Conservation (phyloP, 2,329 filamentous ascomycete species). For the Monilinia laxa region DNA sequence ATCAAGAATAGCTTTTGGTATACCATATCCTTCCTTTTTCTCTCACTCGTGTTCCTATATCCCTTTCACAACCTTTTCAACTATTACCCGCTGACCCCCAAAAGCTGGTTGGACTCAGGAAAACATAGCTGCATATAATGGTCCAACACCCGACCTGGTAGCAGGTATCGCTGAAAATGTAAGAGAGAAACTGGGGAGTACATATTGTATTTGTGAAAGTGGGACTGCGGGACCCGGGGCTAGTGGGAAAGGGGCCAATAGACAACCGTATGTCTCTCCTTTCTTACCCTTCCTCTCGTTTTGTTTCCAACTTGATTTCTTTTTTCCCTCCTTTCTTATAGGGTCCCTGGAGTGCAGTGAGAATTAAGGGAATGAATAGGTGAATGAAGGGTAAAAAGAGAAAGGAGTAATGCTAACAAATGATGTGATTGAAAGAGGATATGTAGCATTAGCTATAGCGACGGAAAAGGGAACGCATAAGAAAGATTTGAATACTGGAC, state of each 20-base stretch:
- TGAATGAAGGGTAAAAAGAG: no score
- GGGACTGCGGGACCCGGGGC: slow-evolving; percentile 65
- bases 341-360: background rate
- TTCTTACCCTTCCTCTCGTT: background rate
- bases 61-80: background rate
- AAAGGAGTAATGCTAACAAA: background rate
- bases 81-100: background rate
- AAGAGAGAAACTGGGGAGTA: slow-evolving; percentile 53
- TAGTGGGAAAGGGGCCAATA: slow-evolving; percentile 54
- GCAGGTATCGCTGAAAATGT: slow-evolving; percentile 56
- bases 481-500: slow-evolving; percentile 56
- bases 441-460: slow-evolving; percentile 62
- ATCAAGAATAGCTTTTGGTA: slow-evolving; percentile 38
- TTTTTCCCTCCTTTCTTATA: background rate
- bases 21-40: background rate
- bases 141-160: slow-evolving; percentile 59
- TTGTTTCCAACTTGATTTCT: background rate
- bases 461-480: slow-evolving; percentile 51
- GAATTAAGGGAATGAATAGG: background rate
- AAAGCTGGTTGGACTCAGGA: slow-evolving; percentile 58
- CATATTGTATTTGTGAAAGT: slow-evolving; percentile 58
- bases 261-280: slow-evolving; percentile 48
- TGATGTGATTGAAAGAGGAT: slow-evolving; percentile 46
- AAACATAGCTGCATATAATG: slow-evolving; percentile 53
- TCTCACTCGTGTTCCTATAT: background rate